Evolutionary conservation across 768 basidiomycete species (phyloP), one percentile per base, ranked within the genome.

Genomic region (Rhizopogon salebrosus): DNA sequence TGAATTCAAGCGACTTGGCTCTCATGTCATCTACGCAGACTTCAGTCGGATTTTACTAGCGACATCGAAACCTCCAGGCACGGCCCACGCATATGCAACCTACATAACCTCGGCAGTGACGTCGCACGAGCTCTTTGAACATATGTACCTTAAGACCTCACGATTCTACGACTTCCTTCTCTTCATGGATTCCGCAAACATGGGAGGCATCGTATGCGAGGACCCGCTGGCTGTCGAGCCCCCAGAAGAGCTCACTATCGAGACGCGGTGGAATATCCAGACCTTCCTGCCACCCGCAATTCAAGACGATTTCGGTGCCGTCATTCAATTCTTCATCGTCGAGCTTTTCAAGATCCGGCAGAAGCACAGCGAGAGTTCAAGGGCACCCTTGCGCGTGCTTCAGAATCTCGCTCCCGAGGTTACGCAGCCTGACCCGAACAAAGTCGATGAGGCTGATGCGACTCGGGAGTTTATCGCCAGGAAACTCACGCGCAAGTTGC

Each of bases 171-270:
- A 98, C 71, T 92, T 90, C 64, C 72, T 98, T 8, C 73, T 98
- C 24, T 95, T 92, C 79, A 93, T 98, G 93, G 97, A 99, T 70
- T 77, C 84, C 11, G 91, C 92, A 26, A 99, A 98, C 67, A 83
- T 87, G 64, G 92, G 88, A 16, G 94, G 91, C 2, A 79, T 98
- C 51, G 79, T 92, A n/a, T 93, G 90, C 62, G 82, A 87, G 61
- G 77, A 93, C 57, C 87, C 92, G 0, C 64, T 82, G 18, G 86
- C 87, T 5, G 63, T 83, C 23, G 84, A 89, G 35, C 76, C 81
- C 20, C 82, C 87, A 0, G 79, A 85, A 50, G 80, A 87, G 23
- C 75, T 94, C 22, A 73, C 79, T 3, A 72, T 92, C 42, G 85
- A 88, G 60, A 89, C 95, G 80, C 81, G 83, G 48, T 98, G 95